Evolutionary conservation across 208 protist species (phyloP), one percentile per base, ranked within the genome.

Genomic region (Plasmodiophora brassicae): DNA sequence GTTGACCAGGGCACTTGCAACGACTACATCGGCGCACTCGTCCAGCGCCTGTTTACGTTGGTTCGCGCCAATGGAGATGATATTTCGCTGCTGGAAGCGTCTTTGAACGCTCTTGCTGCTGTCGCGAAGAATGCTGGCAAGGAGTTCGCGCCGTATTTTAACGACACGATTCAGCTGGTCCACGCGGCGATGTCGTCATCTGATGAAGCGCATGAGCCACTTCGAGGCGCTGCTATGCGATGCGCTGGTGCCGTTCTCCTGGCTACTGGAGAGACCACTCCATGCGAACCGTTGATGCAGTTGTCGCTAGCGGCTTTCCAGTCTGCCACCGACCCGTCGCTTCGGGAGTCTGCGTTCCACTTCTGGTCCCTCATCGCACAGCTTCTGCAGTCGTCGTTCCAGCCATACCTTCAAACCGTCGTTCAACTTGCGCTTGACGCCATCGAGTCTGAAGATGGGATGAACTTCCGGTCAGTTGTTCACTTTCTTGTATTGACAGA

Each of bases 391-490:
- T n/a, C 65, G 14, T n/a, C 32, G 10, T 78, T 78, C 65, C 32
- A n/a, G 10, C 65, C 65, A 5, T 78, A 78, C n/a, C 32, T 78
- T 32, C 32, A 78, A 32, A 78, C 14, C 5, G n/a, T 78, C n/a
- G 65, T 78, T 5, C 65, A 78, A 44, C 65, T 38, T 32, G 5
- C 14, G 5, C 5, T 78, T n/a, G 65, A 78, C 10, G n/a, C 41
- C 32, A 78, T 78, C n/a, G 65, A 78, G 10, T 78, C 65, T 8
- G 65, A 78, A 78, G 65, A 78, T 32, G 65, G 65, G 41, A 78
- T 78, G 65, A 78, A 78, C n/a, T 78, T 78, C 65, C 5, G n/a
- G 20, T n/a, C n/a, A n/a, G n/a, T n/a, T n/a, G n/a, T n/a, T n/a
- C n/a, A n/a, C n/a, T n/a, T n/a, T n/a, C n/a, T n/a, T n/a, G n/a